These are phyloP conservation scores for Jaenimonas drosophilae DNA, from an alignment of 208 protist species.

Conservation along the genomic window DNA sequence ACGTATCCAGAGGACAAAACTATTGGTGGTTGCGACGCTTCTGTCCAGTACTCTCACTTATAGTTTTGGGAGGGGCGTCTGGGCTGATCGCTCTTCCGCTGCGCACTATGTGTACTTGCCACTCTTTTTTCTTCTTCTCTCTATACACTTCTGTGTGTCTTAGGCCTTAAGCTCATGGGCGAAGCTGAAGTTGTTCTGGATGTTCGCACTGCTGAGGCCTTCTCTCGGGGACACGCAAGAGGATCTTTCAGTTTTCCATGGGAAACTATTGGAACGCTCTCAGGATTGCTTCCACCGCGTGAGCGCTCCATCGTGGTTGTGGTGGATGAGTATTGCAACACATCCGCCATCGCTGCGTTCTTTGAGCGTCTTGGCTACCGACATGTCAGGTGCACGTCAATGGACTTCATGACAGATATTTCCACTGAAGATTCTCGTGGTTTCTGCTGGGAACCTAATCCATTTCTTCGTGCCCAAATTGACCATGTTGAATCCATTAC, in stretches of 20 bases:
- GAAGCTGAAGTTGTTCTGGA: no score
- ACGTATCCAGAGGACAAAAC: no score
- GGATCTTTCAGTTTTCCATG: conserved; percentile 17
- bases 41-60: no score
- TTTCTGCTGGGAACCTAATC: conserved; percentile 25
- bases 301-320: conserved; percentile 8
- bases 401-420: not conserved
- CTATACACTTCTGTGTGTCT: no score
- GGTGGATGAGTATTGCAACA: conserved; percentile 6
- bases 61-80: no score
- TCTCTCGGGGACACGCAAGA: conserved; percentile 8
- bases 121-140: no score
- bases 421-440: conserved; percentile 2
- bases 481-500: conserved; percentile 4
- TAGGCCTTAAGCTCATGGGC: no score
- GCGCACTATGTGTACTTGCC: no score
- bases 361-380: conserved; percentile 5
- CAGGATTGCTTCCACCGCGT: conserved; percentile 13
- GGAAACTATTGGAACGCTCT: conserved; percentile 4
- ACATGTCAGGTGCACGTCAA: not conserved
- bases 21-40: no score
- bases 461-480: conserved; percentile 15
- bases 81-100: no score
- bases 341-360: conserved; percentile 1
- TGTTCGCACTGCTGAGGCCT: no score